Evolutionary conservation across 1,284 basidiomycete species (phyloP).

Genomic region (Ustilago trichophora): DNA sequence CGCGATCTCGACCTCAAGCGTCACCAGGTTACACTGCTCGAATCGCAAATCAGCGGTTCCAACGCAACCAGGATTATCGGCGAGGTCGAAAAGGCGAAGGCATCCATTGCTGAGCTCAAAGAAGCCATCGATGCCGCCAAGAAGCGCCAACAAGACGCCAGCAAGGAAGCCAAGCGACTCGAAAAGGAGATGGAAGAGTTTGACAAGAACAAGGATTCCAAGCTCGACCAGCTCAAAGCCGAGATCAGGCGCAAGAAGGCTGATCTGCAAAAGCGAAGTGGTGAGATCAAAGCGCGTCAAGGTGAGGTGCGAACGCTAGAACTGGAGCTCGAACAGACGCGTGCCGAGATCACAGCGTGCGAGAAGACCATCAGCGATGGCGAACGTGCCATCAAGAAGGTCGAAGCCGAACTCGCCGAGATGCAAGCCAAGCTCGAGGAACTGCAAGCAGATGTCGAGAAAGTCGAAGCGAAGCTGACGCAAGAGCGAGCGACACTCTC

Average conservation of each 20-base stretch:
- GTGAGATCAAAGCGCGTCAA: conserved; percentile 83
- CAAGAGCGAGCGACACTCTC: conserved; percentile 85
- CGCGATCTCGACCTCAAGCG: conserved; percentile 86
- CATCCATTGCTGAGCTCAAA: conserved; percentile 76
- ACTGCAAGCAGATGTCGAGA: conserved; percentile 73
- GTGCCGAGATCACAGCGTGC: conserved; percentile 77
- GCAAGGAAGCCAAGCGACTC: conserved; percentile 82
- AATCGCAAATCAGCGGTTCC: conserved; percentile 86
- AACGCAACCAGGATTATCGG: conserved; percentile 82
- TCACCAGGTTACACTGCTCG: conserved; percentile 83
- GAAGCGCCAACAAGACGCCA: conserved; percentile 79
- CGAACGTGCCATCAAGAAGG: conserved; percentile 72
- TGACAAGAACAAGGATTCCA: conserved; percentile 97
- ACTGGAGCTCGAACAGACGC: conserved; percentile 88
- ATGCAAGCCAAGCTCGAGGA: conserved; percentile 72
- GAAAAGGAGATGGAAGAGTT: conserved; percentile 98
- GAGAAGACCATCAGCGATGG: conserved; percentile 75
- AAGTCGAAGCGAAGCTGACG: conserved; percentile 78
- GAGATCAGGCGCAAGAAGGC: conserved; percentile 83
- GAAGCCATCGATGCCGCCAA: conserved; percentile 75
- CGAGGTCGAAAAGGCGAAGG: conserved; percentile 80
- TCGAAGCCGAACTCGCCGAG: conserved; percentile 75
- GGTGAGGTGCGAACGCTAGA: conserved; percentile 87
- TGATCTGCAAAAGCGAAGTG: conserved; percentile 80
- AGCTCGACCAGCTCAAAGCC: conserved; percentile 87